Percentiles rank a stretch among this genome's conserved stretches.
These are phyloP conservation scores for Phaeoacremonium minimum DNA, from an alignment of 2,329 filamentous ascomycete species.

Conservation along the genomic window DNA sequence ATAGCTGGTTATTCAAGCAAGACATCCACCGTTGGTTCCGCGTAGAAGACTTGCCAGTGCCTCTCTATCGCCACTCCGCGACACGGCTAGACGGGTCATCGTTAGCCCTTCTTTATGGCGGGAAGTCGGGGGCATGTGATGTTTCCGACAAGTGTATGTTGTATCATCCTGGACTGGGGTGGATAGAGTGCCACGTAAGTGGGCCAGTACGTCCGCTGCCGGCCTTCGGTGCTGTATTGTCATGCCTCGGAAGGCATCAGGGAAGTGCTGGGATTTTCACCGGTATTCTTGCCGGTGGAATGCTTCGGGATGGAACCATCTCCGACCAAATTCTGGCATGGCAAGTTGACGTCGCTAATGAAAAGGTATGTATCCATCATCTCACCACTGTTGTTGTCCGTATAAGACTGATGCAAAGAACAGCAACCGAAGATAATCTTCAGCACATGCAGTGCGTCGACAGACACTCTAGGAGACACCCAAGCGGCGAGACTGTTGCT, in stretches of 20 bases:
- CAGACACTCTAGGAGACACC: neutral
- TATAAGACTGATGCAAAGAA: neutral
- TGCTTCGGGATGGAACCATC: constrained; percentile 60
- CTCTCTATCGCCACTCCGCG: constrained; percentile 72
- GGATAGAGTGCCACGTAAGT: constrained; percentile 34
- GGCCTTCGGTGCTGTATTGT: constrained; percentile 39
- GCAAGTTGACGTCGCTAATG: constrained; percentile 41
- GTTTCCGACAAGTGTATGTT: constrained; percentile 50
- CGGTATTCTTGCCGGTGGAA: constrained; percentile 71
- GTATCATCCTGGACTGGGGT: constrained; percentile 42
- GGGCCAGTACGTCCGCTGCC: constrained; percentile 27
- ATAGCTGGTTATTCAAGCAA: constrained; percentile 71
- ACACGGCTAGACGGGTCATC: constrained; percentile 43
- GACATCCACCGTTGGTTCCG: constrained; percentile 54
- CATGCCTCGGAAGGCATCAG: constrained; percentile 10
- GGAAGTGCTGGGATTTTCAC: constrained; percentile 28
- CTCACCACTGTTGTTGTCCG: constrained; percentile 1
- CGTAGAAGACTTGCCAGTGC: constrained; percentile 60
- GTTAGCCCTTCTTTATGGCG: constrained; percentile 56
- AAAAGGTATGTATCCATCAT: constrained; percentile 25
- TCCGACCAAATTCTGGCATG: constrained; percentile 62
- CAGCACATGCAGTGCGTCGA: no score
- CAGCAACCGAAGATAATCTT: constrained; percentile 22
- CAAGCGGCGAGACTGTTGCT: constrained; percentile 4
- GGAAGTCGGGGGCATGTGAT: constrained; percentile 45